Conservation (phyloP, 179 eudicot species). For the Vitellaria paradoxa region DNA sequence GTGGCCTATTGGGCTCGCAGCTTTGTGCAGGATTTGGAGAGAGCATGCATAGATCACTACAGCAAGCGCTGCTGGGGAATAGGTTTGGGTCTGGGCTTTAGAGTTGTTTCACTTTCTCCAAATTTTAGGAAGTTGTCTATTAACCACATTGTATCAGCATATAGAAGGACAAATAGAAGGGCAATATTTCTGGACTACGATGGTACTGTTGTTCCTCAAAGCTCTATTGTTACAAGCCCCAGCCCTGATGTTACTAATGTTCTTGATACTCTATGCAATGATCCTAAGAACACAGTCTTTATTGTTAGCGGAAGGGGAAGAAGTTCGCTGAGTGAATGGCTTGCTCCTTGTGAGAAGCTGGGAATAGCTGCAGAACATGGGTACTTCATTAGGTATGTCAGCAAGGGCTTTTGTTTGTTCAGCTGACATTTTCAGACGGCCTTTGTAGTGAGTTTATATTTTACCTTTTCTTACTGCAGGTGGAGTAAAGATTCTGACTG, state of each 20-base stretch:
- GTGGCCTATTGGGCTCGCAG: conserved; percentile 92
- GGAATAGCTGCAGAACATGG: conserved; percentile 83
- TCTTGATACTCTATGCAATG: conserved; percentile 47
- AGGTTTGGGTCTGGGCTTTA: conserved; percentile 75
- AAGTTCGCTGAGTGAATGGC: conserved; percentile 54
- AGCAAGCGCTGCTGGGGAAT: conserved; percentile 85
- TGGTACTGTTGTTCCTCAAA: conserved; percentile 70
- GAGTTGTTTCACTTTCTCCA: conserved; percentile 55
- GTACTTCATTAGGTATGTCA: conserved; percentile 46
- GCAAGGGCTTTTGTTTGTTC: background rate
- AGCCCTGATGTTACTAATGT: conserved; percentile 54
- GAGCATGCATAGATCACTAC: conserved; percentile 77
- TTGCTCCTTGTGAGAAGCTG: conserved; percentile 45
- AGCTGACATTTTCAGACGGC: background rate
- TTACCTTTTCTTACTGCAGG: conserved; percentile 29
- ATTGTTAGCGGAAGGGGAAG: conserved; percentile 77
- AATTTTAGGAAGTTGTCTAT: conserved; percentile 19
- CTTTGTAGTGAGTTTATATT: background rate
- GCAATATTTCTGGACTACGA: conserved; percentile 84
- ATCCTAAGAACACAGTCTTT: conserved; percentile 54
- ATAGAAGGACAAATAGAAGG: conserved; percentile 59
- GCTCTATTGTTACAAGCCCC: conserved; percentile 55
- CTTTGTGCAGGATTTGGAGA: conserved; percentile 75
- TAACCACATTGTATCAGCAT: conserved; percentile 60
- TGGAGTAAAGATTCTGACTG: conserved; percentile 43